Evolutionary conservation across 73 alveolate species (phyloP).

Genomic region (Uronychia binucleata): DNA sequence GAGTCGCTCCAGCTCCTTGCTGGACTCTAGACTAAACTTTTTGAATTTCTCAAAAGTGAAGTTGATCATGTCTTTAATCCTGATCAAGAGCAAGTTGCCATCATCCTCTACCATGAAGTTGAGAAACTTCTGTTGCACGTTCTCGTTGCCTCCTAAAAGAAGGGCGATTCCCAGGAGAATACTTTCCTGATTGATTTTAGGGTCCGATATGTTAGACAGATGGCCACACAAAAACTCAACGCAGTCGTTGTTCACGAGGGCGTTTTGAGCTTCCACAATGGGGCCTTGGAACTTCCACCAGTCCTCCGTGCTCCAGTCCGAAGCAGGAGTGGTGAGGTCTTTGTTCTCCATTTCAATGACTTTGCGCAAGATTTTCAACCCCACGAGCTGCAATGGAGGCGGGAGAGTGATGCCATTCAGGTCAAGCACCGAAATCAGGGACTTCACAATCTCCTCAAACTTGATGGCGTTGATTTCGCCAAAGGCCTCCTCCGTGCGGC

Average conservation of each 20-base stretch:
- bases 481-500: not conserved
- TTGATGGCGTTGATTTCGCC: not conserved
- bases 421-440: not conserved
- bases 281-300: conserved; percentile 25
- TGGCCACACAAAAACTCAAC: conserved; percentile 32
- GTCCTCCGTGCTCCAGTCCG: conserved; percentile 52
- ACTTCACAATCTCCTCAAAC: not conserved
- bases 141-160: conserved; percentile 45
- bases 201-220: conserved; percentile 19
- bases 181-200: conserved; percentile 32
- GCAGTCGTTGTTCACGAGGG: conserved; percentile 21
- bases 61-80: conserved; percentile 8
- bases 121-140: conserved; percentile 34
- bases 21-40: not conserved
- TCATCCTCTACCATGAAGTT: conserved; percentile 27
- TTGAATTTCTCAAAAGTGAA: conserved; percentile 24
- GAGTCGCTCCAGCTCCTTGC: conserved; percentile 1
- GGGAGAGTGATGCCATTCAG: not conserved
- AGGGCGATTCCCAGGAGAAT: conserved; percentile 35
- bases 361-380: conserved; percentile 31
- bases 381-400: conserved; percentile 19
- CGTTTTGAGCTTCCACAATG: conserved; percentile 17
- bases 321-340: conserved; percentile 34
- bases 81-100: conserved; percentile 11
- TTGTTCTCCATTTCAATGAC: conserved; percentile 37